Evolutionary conservation across 1,284 basidiomycete species (phyloP), one percentile per base, ranked within the genome.

Genomic region (Ganoderma sinense): DNA sequence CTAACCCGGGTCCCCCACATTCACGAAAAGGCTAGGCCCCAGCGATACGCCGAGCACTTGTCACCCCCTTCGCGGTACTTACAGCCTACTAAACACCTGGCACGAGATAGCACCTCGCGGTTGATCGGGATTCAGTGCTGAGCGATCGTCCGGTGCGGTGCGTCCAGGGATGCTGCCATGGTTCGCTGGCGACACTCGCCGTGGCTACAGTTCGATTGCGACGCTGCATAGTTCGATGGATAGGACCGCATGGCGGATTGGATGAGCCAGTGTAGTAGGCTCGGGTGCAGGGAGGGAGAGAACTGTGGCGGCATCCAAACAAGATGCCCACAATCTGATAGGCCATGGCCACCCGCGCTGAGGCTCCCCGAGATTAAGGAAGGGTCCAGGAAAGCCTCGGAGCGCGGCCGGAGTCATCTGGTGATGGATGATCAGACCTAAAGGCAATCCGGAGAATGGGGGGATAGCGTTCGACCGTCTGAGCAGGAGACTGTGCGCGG

Each of bases 381-480:
- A 59, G 56, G 10, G 6, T 36, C 51, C n/a, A 36, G 33, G 51
- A 51, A 63, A 31, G 48, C 36, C 36, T 41, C 51, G 26, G 36
- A 55, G 31, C n/a, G 48, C n/a, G 26, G 63, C 55, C 53, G 33
- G 53, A 48, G 64, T 65, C 64, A 65, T 65, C 64, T 65, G 64
- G 64, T 65, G 41, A 59, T 64, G 48, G 29, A 33, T n/a, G 40
- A 33, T 23, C 26, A 65, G 43, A 58, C 53, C 64, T 43, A 59
- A 66, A 55, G 58, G 65, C 59, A 55, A 45, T 60, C 40, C 40
- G 53, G 39, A 66, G 65, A 66, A 51, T 51, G 65, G 45, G 33
- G 31, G 56, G 59, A 61, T 8, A 41, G 59, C n/a, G 59, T 61
- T 43, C 41, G 39, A 20, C 56, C 23, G 48, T 26, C 26, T 51